These are phyloP conservation scores for Bocquillonia castaneifolia DNA, from an alignment of 441 rosid species.

Conservation along the genomic window DNA sequence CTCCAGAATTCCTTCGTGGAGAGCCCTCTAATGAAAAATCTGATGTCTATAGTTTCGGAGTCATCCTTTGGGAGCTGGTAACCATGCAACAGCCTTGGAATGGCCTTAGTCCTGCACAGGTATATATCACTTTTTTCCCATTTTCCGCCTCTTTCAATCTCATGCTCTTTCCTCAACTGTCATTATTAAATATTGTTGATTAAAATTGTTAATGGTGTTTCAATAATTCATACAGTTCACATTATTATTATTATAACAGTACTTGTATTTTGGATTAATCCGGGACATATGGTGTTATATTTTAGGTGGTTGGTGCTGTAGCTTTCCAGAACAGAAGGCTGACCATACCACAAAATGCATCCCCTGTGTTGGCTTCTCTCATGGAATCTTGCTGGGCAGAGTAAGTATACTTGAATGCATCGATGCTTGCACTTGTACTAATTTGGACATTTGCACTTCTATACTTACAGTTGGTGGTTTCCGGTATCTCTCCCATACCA, in stretches of 20 bases:
- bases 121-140: conserved; percentile 18
- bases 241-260: background rate
- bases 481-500: background rate
- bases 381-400: conserved; percentile 98
- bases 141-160: background rate
- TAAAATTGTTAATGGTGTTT: background rate
- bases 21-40: conserved; percentile 97
- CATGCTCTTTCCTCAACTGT: background rate
- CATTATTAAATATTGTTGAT: background rate
- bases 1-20: conserved; percentile 97
- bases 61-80: conserved; percentile 86
- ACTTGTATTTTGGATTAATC: background rate
- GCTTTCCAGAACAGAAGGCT: conserved; percentile 95
- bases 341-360: conserved; percentile 58
- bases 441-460: background rate
- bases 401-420: conserved; percentile 34
- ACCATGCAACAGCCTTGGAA: conserved; percentile 91
- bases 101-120: conserved; percentile 95
- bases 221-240: background rate
- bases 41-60: conserved; percentile 90
- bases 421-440: background rate
- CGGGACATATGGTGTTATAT: conserved; percentile 1
- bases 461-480: too few relatives aligned
- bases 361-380: conserved; percentile 71
- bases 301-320: conserved; percentile 94